Evolutionary conservation across 306 rosid genomes (phyloP), one percentile per base, ranked within the genome.

Genomic region (Fragaria iinumae): DNA sequence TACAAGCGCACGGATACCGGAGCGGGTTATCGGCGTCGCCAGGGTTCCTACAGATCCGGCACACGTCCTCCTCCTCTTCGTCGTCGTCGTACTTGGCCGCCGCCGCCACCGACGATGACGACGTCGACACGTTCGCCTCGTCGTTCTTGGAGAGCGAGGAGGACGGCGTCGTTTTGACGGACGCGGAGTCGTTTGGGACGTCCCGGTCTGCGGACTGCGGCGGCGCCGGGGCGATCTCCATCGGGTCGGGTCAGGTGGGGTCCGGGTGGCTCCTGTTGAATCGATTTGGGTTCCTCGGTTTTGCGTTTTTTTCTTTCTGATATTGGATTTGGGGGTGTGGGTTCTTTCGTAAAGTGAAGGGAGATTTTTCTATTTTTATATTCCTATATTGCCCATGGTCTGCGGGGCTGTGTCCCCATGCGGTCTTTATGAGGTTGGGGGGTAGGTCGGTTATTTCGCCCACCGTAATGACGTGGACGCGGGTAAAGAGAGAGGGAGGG

Each of bases 31-130:
- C 99, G 43, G 85, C 76, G 67, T 96, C 99, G 10, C 93, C 96
- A 34, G 99, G 93, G 87, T 96, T 96, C 78, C 99, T 86, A 69
- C 99, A 96, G 83, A 96, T 96, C 82, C 98, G 86, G 77, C 99
- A 96, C 73, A 96, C 99, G 81, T 96, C 99, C 83, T 89, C 99
- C 65, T 96, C 99, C 77, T 92, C 98, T 2, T 93, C 98, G 1
- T 95, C 99, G 1, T 90, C 98, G 16, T 92, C 96, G 65, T 77
- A 90, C 79, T 64, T 96, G 2, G 80, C 80, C 62, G 89, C 76
- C 67, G 23, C 55, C 64, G 81, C 47, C 12, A 9, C 47, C 72
- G 80, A 9, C 29, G 29, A 27, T 27, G 29, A 27, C 29, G 29
- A 27, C 20, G 89, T 56, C 21, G 81, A 71, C 57, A 84, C 80